Evolutionary conservation across 495 filamentous ascomycete genomes (phyloP).

Genomic region (Hypoxylon subgilvum): DNA sequence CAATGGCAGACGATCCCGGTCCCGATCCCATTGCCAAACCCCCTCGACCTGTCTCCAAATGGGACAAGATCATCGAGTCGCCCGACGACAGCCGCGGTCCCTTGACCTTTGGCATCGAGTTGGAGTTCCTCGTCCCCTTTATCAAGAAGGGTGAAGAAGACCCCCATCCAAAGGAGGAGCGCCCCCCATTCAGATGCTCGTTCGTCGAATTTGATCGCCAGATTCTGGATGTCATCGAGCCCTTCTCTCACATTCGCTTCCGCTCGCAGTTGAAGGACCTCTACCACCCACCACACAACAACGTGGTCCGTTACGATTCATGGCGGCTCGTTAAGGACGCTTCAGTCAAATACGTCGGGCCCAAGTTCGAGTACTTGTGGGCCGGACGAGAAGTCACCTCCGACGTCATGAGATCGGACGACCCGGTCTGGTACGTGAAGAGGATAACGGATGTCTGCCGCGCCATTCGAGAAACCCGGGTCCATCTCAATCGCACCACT

Average conservation of each 20-base stretch:
- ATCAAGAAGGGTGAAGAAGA: not conserved
- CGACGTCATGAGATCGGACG: constrained; percentile 18
- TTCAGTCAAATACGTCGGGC: not conserved
- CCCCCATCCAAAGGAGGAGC: constrained; percentile 13
- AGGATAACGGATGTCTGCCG: constrained; percentile 25
- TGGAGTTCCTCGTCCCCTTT: constrained; percentile 30
- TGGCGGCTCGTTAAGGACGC: constrained; percentile 27
- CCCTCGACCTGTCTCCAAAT: constrained; percentile 15
- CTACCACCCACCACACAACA: constrained; percentile 1
- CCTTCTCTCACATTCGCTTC: constrained; percentile 1
- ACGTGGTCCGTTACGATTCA: constrained; percentile 15
- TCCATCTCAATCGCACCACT: constrained; percentile 27
- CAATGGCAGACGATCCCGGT: not conserved
- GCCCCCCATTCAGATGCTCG: not conserved
- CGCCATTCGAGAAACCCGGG: constrained; percentile 13
- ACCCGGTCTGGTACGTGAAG: constrained; percentile 6
- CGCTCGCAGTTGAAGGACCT: constrained; percentile 1
- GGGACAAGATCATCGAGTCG: constrained; percentile 21
- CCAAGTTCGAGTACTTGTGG: constrained; percentile 13
- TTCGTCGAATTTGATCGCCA: not conserved
- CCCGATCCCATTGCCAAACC: not conserved
- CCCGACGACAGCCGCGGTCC: constrained; percentile 10
- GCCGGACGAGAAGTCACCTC: constrained; percentile 24
- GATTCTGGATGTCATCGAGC: not conserved
- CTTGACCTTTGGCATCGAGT: constrained; percentile 34